Evolutionary conservation across 768 basidiomycete species (phyloP).

Genomic region (Kwoniella dendrophila): DNA sequence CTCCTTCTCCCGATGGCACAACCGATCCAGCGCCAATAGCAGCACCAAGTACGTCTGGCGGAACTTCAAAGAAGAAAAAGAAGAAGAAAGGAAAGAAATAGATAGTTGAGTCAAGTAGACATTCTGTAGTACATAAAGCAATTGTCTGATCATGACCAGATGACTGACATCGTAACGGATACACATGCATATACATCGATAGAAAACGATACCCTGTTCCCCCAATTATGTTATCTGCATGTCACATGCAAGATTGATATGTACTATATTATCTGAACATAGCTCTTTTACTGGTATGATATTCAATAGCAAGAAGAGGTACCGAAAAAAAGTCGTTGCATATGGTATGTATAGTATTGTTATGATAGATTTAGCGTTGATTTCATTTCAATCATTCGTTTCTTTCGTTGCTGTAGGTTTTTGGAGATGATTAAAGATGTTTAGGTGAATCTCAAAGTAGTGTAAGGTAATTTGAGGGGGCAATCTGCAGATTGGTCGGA

Average conservation of each 20-base stretch:
- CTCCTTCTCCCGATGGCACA: constrained; percentile 11
- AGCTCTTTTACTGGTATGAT: too few species aligned
- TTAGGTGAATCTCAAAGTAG: constrained; percentile 28
- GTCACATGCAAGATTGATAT: too few species aligned
- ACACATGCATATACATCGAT: too few species aligned
- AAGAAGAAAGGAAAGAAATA: constrained; percentile 30
- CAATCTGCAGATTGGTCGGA: constrained; percentile 41
- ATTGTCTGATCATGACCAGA: too few species aligned
- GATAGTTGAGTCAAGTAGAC: not conserved
- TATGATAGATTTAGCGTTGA: not conserved
- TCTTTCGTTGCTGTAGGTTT: not conserved
- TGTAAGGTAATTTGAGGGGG: constrained; percentile 53
- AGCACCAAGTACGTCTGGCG: constrained; percentile 1
- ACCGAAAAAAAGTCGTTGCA: too few species aligned
- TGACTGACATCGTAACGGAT: not conserved
- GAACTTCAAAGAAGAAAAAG: constrained; percentile 36
- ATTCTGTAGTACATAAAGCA: too few species aligned
- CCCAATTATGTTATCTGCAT: too few species aligned
- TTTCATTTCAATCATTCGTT: constrained; percentile 13
- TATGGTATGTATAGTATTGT: too few species aligned
- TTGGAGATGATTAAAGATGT: constrained; percentile 2
- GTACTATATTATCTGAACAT: too few species aligned
- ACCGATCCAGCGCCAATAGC: not conserved
- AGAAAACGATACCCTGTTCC: too few species aligned
- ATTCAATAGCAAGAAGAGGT: too few species aligned